Base-by-base conservation (phyloP, 805 yeast species). In the Candida multigemmis region DNA sequence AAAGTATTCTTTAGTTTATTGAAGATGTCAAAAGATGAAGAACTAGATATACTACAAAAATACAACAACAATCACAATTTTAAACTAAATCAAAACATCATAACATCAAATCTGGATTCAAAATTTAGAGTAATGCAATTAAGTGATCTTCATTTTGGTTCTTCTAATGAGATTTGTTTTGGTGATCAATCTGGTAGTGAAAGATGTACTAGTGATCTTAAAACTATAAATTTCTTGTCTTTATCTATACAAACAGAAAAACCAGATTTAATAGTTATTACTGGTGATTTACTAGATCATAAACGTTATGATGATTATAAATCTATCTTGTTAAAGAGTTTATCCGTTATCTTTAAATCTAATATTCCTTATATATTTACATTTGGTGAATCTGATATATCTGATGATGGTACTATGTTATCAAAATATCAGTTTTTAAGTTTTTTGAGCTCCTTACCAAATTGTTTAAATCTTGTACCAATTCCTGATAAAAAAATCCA, bases 141-240 rank as follows among this genome's bases (percentile, higher is more conserved):
- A 16, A 48, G 59, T 19, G 68, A 61, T 35, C 39, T 60, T 28
- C 68, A 60, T 35, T 53, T 56, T 32, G 57, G 61, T 12, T 52
- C 47, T 26, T 41, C 44, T 30, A 27, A 33, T 14, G 60, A 56
- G 5, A 26, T 29, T 2, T 45, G 48, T 27, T 30, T 26, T 10
- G 38, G 38, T 13, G 28, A 37, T 16, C 8, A 27, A 15, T 6
- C 15, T 13, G 26, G 25, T 24, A 12, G 24, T 21, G 32, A 18
- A 22, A 12, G 12, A 12, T 45, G 56, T 28, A 45, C 49, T 24
- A 40, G 45, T 12, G 63, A 57, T 27, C 30, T 34, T 20, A 38
- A 39, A 22, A 57, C 66, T 2, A 33, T 53, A 21, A 34, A 44
- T 14, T 60, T 60, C 33, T 31, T 61, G 7, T 37, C 41, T 12